Evolutionary conservation across 148 eudicot species (phyloP).

Genomic region (Silene conica): DNA sequence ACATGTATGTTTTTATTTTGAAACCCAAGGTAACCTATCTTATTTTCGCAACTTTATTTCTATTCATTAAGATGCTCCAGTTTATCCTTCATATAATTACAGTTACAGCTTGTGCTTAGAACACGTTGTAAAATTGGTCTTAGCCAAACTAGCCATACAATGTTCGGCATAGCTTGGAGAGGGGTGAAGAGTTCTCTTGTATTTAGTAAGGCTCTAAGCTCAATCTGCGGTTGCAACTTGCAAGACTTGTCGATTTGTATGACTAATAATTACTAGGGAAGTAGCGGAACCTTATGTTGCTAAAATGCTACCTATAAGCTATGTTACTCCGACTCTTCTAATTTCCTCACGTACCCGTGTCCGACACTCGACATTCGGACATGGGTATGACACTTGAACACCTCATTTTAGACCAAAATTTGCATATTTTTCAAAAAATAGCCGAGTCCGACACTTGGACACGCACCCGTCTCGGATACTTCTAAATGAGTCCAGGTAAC

Average conservation of each 20-base stretch:
- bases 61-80: not conserved
- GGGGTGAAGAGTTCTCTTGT: not conserved
- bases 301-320: not conserved
- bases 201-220: not conserved
- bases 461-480: too few relatives aligned
- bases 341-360: too few relatives aligned
- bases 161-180: not conserved
- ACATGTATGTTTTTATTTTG: conserved; percentile 56
- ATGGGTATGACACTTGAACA: too few relatives aligned
- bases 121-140: not conserved
- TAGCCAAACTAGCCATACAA: not conserved
- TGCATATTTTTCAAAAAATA: too few relatives aligned
- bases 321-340: too few relatives aligned
- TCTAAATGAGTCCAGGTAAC: too few relatives aligned
- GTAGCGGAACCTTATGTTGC: not conserved
- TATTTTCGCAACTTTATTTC: not conserved
- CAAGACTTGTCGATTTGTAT: not conserved
- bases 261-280: not conserved
- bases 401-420: too few relatives aligned
- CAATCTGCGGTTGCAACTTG: not conserved
- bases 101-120: not conserved
- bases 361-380: too few relatives aligned
- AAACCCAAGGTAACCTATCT: conserved; percentile 60
- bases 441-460: too few relatives aligned
- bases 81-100: not conserved